phyloP scores from a whole-genome alignment of 352 stramenopile genomes.

The Phytophthora multivora region DNA sequence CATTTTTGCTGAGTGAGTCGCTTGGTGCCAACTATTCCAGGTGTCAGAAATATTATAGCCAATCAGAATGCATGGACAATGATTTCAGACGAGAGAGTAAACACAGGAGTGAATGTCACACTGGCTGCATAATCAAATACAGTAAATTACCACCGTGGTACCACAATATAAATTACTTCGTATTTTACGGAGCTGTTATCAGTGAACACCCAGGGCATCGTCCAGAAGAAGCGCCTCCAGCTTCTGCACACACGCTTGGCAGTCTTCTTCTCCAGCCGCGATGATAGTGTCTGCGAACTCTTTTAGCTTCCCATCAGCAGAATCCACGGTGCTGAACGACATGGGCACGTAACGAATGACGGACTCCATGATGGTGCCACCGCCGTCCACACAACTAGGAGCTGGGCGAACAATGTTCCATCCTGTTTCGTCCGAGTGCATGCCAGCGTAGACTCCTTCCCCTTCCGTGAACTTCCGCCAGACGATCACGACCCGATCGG shows the following conservation, averaged over 20 bases:
- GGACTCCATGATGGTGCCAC: constrained; percentile 21
- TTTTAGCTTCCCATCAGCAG: constrained; percentile 4
- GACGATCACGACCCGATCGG: constrained; percentile 49
- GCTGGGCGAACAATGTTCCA: constrained; percentile 42
- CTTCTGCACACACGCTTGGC: constrained; percentile 5
- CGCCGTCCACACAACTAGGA: constrained; percentile 1
- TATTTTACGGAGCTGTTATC: not conserved
- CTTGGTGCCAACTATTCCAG: no score
- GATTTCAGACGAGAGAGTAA: no score
- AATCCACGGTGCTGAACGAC: constrained; percentile 16
- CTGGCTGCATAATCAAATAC: not conserved
- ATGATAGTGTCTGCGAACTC: constrained; percentile 26
- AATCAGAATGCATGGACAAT: no score
- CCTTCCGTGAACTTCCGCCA: constrained; percentile 52
- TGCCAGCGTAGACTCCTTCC: constrained; percentile 37
- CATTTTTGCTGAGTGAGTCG: not conserved
- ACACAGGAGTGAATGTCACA: not conserved
- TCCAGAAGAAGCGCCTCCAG: constrained; percentile 27
- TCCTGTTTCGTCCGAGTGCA: constrained; percentile 63
- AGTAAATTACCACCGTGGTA: not conserved
- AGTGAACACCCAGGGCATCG: constrained; percentile 26
- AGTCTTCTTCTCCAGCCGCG: constrained; percentile 24
- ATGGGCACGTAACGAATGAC: constrained; percentile 31
- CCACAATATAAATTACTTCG: not conserved
- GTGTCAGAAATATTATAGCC: not conserved